Conservation (phyloP, 208 protist genomes). For the Trichomonas vaginalis region DNA sequence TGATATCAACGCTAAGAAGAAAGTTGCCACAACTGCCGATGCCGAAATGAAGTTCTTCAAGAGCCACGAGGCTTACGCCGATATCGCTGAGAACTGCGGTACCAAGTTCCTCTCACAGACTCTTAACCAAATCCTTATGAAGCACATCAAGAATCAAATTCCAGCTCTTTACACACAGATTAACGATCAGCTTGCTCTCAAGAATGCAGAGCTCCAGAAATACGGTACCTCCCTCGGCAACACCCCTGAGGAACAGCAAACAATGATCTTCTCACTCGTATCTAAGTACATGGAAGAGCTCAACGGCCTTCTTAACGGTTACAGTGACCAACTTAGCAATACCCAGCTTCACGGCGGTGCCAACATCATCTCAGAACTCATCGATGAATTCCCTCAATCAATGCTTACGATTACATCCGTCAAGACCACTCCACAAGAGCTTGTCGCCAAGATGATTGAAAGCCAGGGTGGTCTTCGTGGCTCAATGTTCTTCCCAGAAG, state of each 20-base stretch:
- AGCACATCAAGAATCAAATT: constrained; percentile 75
- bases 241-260: neutral
- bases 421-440: neutral
- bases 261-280: neutral
- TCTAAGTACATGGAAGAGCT: neutral
- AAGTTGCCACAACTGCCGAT: constrained; percentile 56
- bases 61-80: constrained; percentile 64
- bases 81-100: constrained; percentile 30
- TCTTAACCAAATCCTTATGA: constrained; percentile 59
- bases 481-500: constrained; percentile 9
- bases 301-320: neutral
- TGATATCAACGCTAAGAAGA: constrained; percentile 71
- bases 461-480: neutral
- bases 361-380: neutral
- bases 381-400: neutral
- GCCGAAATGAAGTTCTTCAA: constrained; percentile 58
- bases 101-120: constrained; percentile 27
- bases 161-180: constrained; percentile 59
- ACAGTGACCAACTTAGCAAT: neutral
- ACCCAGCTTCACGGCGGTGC: neutral
- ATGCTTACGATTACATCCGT: neutral
- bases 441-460: neutral
- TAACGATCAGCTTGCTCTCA: constrained; percentile 12
- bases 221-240: neutral
- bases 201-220: constrained; percentile 21